A percentile compares a stretch with the other conserved stretches of the same genome.
Conservation (phyloP, 2,329 filamentous ascomycete species). For the Hypomyces perniciosus region DNA sequence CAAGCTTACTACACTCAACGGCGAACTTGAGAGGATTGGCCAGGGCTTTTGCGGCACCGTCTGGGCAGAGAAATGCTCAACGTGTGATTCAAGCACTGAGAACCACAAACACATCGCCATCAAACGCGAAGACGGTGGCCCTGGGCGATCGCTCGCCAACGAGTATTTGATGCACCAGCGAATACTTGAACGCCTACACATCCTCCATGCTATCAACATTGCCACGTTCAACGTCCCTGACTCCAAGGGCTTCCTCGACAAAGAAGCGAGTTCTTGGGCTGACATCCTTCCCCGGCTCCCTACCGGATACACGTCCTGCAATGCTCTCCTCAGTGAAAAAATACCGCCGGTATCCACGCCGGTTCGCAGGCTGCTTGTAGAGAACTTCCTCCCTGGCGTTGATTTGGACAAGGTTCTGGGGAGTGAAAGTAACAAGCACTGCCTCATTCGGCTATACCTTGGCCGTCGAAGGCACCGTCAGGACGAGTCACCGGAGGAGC, state of each 20-base stretch:
- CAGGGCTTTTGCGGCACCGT: slow-evolving; percentile 14
- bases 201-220: neutral
- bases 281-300: slow-evolving; percentile 19
- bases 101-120: slow-evolving; percentile 11
- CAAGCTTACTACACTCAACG: too few species aligned
- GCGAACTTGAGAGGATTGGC: slow-evolving; percentile 5
- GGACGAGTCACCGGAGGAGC: neutral
- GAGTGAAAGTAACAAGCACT: slow-evolving; percentile 36
- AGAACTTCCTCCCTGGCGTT: slow-evolving; percentile 14
- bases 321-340: slow-evolving; percentile 25
- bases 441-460: slow-evolving; percentile 44
- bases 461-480: slow-evolving; percentile 27
- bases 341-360: slow-evolving; percentile 18
- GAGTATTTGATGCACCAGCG: slow-evolving; percentile 15
- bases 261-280: slow-evolving; percentile 11
- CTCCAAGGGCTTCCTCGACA: neutral
- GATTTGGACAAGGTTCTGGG: slow-evolving; percentile 1
- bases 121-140: slow-evolving; percentile 15
- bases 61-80: neutral
- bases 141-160: slow-evolving; percentile 13
- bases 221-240: neutral
- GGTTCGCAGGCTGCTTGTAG: slow-evolving; percentile 16
- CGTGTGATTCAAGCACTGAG: neutral
- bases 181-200: neutral
- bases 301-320: slow-evolving; percentile 16